Conservation (phyloP, 495 filamentous ascomycete genomes). For the Xylona heveae region DNA sequence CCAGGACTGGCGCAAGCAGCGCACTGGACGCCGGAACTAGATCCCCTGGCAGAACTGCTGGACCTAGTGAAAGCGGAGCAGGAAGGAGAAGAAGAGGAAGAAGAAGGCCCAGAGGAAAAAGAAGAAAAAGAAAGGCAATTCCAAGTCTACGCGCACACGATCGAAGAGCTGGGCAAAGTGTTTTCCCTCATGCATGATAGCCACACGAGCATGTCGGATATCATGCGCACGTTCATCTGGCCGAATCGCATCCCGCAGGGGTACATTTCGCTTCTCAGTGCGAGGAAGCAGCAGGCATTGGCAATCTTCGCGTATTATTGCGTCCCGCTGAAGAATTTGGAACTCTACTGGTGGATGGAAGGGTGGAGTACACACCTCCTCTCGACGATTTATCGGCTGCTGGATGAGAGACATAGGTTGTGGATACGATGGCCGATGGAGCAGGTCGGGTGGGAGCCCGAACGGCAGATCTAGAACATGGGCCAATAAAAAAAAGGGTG, state of each 20-base stretch:
- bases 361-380: slow-evolving; percentile 12
- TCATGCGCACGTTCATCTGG: slow-evolving; percentile 12
- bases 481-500: not conserved
- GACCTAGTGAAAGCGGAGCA: not conserved
- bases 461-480: not conserved
- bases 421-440: slow-evolving; percentile 13
- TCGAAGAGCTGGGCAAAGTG: not conserved
- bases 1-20: too few species aligned
- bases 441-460: too few species aligned
- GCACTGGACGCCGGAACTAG: too few species aligned
- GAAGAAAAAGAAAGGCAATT: not conserved
- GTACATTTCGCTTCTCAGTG: slow-evolving; percentile 9
- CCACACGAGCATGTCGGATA: too few species aligned
- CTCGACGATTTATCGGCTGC: slow-evolving; percentile 7
- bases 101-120: not conserved
- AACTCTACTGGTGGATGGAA: slow-evolving; percentile 18
- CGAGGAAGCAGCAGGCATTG: slow-evolving; percentile 10
- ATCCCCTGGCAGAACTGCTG: not conserved
- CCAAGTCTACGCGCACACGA: not conserved
- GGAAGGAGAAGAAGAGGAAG: not conserved
- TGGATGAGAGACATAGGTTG: slow-evolving; percentile 8
- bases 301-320: slow-evolving; percentile 16
- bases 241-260: slow-evolving; percentile 10
- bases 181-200: not conserved
- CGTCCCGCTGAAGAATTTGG: slow-evolving; percentile 10